Evolutionary conservation across 495 filamentous ascomycete genomes (phyloP).

Genomic region (Delitschia confertaspora): DNA sequence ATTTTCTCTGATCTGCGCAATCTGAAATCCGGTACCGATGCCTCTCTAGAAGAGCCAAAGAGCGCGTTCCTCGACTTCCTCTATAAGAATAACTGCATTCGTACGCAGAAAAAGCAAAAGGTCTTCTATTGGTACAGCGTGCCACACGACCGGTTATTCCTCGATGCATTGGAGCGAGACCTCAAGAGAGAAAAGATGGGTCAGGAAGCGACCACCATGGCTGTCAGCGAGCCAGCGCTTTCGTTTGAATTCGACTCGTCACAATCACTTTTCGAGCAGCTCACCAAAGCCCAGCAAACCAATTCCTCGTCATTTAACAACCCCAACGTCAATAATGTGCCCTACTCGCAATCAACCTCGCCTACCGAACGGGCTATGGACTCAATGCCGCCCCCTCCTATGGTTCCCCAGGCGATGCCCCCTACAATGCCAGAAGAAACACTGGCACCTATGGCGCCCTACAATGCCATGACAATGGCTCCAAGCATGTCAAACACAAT

Average conservation of each 20-base stretch:
- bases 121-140: constrained; percentile 99
- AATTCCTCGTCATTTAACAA: constrained; percentile 93
- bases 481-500: constrained; percentile 49
- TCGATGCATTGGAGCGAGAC: constrained; percentile 94
- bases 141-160: constrained; percentile 91
- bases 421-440: constrained; percentile 64
- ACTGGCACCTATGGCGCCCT: constrained; percentile 59
- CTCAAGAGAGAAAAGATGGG: constrained; percentile 99
- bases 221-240: constrained; percentile 89
- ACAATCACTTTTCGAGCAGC: constrained; percentile 96
- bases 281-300: constrained; percentile 98
- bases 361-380: constrained; percentile 85
- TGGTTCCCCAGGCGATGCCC: constrained; percentile 62
- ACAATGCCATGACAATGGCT: constrained; percentile 36
- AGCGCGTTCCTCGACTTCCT: constrained; percentile 96
- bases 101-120: constrained; percentile 99
- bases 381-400: constrained; percentile 74
- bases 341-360: constrained; percentile 63
- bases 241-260: constrained; percentile 99
- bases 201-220: constrained; percentile 93
- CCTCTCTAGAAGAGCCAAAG: constrained; percentile 98
- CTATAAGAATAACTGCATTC: constrained; percentile 99
- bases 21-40: constrained; percentile 94
- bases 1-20: constrained; percentile 99
- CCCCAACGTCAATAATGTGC: constrained; percentile 58